A percentile compares a stretch with the other conserved stretches of the same genome.
Conservation (phyloP, 306 rosid genomes). For the Coriaria nepalensis region DNA sequence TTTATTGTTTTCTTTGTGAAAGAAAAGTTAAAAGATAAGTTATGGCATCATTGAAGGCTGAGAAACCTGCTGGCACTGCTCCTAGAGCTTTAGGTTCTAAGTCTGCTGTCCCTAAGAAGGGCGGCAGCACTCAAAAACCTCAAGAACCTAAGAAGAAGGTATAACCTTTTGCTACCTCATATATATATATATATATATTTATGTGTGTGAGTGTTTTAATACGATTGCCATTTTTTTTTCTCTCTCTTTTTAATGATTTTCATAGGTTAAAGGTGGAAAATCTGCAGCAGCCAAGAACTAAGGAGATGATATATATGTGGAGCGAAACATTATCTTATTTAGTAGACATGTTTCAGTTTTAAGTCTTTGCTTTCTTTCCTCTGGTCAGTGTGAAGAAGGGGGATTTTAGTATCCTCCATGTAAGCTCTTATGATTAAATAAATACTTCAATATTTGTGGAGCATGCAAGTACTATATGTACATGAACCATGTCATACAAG, state of each 20-base stretch:
- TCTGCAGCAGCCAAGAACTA: slow-evolving; percentile 34
- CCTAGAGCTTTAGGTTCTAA: slow-evolving; percentile 32
- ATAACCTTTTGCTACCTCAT: too few species aligned
- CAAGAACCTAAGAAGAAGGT: slow-evolving; percentile 65
- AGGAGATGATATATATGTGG: slow-evolving; percentile 5
- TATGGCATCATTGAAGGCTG: slow-evolving; percentile 36
- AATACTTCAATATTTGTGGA: not conserved
- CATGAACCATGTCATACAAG: not conserved
- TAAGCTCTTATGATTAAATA: slow-evolving; percentile 14
- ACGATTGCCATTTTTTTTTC: not conserved
- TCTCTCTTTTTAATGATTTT: not conserved
- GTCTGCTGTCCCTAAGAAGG: slow-evolving; percentile 35
- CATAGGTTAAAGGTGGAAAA: slow-evolving; percentile 59
- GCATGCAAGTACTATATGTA: not conserved
- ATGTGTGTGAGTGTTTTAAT: too few species aligned
- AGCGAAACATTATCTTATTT: not conserved
- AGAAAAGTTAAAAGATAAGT: too few species aligned
- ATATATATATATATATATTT: too few species aligned
- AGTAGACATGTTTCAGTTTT: slow-evolving; percentile 4
- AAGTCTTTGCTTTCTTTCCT: slow-evolving; percentile 10
- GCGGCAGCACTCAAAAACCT: slow-evolving; percentile 26
- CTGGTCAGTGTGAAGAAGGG: slow-evolving; percentile 12
- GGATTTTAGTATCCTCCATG: slow-evolving; percentile 11
- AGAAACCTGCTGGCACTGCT: slow-evolving; percentile 24
- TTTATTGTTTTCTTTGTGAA: too few species aligned